These are phyloP conservation scores for Talaromyces liani DNA, from an alignment of 495 filamentous ascomycete genomes.

Conservation along the genomic window DNA sequence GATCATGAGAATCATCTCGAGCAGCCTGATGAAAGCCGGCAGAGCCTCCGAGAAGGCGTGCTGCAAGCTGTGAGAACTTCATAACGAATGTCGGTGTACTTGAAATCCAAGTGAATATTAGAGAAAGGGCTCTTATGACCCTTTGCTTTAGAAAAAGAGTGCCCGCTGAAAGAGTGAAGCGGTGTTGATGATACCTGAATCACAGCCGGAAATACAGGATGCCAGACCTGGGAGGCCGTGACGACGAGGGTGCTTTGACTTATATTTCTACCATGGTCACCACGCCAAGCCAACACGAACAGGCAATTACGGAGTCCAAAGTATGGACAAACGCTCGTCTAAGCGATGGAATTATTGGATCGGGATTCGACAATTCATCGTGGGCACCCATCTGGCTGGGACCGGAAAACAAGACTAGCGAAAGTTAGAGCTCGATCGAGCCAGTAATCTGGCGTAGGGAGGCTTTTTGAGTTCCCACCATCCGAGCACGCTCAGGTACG, in stretches of 20 bases:
- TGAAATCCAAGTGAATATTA: background rate
- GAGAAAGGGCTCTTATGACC: background rate
- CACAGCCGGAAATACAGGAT: background rate
- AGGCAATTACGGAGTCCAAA: no score
- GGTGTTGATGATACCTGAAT: background rate
- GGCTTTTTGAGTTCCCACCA: background rate
- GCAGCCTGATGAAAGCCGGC: background rate
- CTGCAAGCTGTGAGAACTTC: background rate
- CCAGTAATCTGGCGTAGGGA: background rate
- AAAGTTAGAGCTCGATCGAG: background rate
- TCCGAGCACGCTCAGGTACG: background rate
- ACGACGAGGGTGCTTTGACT: background rate
- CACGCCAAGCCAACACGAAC: background rate
- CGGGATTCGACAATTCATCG: background rate
- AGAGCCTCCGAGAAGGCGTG: conserved; percentile 2
- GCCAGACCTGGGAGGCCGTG: background rate
- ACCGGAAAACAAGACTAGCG: background rate
- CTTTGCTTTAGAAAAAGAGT: background rate
- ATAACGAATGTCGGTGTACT: background rate
- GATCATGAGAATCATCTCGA: background rate
- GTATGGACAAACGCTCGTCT: background rate
- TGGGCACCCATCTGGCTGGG: background rate
- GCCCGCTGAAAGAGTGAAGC: background rate
- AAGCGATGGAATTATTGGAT: background rate
- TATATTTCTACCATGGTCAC: background rate